phyloP scores from a whole-genome alignment of 352 stramenopile genomes.

The Phytophthora sansomeana region DNA sequence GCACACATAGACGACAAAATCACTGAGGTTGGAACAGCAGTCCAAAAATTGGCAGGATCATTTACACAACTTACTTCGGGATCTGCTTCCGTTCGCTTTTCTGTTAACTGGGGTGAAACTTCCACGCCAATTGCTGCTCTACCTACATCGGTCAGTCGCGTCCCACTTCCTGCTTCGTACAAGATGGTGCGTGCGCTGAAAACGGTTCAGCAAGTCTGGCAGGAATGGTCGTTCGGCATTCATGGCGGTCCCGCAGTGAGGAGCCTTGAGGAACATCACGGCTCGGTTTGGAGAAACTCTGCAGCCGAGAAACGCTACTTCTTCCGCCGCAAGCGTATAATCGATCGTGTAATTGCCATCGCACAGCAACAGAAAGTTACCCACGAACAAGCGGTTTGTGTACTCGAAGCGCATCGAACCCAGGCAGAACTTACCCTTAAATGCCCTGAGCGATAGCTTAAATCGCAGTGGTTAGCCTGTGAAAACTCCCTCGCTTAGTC shows the following conservation, averaged over 20 bases:
- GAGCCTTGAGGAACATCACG: not conserved
- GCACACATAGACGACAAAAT: slow-evolving; percentile 8
- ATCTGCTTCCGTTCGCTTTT: slow-evolving; percentile 5
- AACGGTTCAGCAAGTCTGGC: slow-evolving; percentile 13
- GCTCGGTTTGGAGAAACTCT: not conserved
- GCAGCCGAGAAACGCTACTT: slow-evolving; percentile 11
- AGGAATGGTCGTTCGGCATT: slow-evolving; percentile 1
- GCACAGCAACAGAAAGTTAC: slow-evolving; percentile 7
- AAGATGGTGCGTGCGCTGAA: slow-evolving; percentile 4
- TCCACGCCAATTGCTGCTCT: not conserved
- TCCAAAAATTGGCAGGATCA: not conserved
- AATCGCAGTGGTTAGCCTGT: not conserved
- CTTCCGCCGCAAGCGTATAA: slow-evolving; percentile 9
- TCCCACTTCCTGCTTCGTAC: not conserved
- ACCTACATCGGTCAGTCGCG: not conserved
- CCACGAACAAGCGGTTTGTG: slow-evolving; percentile 5
- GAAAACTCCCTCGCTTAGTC: too few species aligned
- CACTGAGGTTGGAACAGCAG: slow-evolving; percentile 10
- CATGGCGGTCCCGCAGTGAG: slow-evolving; percentile 1
- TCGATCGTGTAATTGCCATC: slow-evolving; percentile 4
- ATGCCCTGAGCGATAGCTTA: not conserved
- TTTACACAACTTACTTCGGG: slow-evolving; percentile 18
- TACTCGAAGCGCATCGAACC: not conserved
- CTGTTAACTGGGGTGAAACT: not conserved
- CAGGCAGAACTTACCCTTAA: not conserved